These are phyloP conservation scores for Trichomonas vaginalis DNA, from an alignment of 208 protist genomes.

Conservation along the genomic window DNA sequence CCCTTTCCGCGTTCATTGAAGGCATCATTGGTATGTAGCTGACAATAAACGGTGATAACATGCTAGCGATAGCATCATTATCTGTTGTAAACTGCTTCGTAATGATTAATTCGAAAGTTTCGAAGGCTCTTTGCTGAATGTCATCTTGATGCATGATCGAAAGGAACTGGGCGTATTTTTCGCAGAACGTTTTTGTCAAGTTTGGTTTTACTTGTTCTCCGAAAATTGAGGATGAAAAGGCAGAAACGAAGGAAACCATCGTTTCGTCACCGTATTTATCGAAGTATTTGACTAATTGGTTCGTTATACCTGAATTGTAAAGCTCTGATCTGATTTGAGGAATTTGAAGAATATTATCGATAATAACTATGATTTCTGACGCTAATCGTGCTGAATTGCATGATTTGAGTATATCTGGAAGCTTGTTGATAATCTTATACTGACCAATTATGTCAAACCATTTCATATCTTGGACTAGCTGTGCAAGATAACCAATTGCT, in stretches of 20 bases:
- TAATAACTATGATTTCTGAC: not conserved
- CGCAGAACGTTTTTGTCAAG: not conserved
- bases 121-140: not conserved
- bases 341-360: not conserved
- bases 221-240: not conserved
- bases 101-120: not conserved
- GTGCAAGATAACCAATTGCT: not conserved
- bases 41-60: not conserved
- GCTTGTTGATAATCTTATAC: not conserved
- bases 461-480: not conserved
- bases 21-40: not conserved
- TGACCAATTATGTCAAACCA: not conserved
- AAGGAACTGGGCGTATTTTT: not conserved
- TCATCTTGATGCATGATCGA: not conserved
- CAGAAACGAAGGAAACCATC: not conserved
- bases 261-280: not conserved
- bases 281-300: not conserved
- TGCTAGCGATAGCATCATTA: not conserved
- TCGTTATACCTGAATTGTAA: not conserved
- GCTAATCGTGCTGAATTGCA: not conserved
- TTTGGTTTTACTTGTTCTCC: not conserved
- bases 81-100: not conserved
- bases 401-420: not conserved
- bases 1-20: not conserved
- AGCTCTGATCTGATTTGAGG: not conserved